Percentiles rank a stretch among this genome's conserved stretches.
Evolutionary conservation across 345 rosid genomes (phyloP).

Genomic region (Mangifera indica): DNA sequence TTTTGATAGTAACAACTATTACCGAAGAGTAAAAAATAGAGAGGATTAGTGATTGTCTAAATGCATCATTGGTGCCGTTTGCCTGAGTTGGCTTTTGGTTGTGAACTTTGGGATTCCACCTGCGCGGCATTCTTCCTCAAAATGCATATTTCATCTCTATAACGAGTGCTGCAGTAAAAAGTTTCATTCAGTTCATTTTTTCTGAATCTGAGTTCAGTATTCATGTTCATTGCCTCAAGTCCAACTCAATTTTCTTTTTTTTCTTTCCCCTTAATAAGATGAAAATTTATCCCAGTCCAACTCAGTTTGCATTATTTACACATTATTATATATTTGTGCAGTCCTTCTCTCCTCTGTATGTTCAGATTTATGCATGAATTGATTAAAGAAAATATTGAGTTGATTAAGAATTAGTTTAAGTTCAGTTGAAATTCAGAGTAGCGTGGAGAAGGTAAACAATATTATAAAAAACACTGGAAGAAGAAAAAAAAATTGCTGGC

Average conservation of each 20-base stretch:
- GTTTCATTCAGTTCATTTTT: neutral
- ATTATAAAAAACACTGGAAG: too few species aligned
- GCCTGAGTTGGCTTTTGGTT: neutral
- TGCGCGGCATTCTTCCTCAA: neutral
- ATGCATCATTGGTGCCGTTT: neutral
- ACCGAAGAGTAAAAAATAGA: slow-evolving; percentile 21
- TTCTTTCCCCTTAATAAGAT: neutral
- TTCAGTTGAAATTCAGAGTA: too few species aligned
- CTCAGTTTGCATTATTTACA: neutral
- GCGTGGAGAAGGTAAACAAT: too few species aligned
- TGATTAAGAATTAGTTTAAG: too few species aligned
- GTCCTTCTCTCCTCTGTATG: too few species aligned
- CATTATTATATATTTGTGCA: too few species aligned
- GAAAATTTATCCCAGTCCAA: neutral
- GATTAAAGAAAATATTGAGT: too few species aligned
- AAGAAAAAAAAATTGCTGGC: too few species aligned
- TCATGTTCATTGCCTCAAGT: neutral
- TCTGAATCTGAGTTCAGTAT: neutral
- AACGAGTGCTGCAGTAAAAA: neutral
- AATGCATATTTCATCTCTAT: neutral
- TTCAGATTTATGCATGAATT: too few species aligned
- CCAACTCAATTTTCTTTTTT: neutral
- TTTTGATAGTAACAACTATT: slow-evolving; percentile 31
- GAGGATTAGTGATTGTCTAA: slow-evolving; percentile 12
- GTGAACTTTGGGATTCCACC: neutral